Percentiles rank a stretch among this genome's conserved stretches.
These are phyloP conservation scores for Stephanodiscus triporus DNA, from an alignment of 108 stramenopile species.

Conservation along the genomic window DNA sequence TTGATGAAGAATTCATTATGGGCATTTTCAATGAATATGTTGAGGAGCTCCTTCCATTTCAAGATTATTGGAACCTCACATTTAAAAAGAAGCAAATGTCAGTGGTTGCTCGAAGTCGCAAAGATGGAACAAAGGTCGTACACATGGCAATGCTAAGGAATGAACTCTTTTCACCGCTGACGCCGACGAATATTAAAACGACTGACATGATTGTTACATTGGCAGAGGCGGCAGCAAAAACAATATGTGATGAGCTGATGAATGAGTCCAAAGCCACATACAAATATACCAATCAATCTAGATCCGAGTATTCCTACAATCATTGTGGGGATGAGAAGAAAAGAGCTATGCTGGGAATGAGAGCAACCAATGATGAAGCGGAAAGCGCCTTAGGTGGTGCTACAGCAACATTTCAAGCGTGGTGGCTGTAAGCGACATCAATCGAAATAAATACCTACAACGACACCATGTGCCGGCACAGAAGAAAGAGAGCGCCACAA, in stretches of 20 bases:
- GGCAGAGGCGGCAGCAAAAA: slow-evolving; percentile 1
- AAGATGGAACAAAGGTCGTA: slow-evolving; percentile 10
- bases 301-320: slow-evolving; percentile 2
- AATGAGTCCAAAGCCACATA: slow-evolving; percentile 31
- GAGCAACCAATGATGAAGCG: slow-evolving; percentile 30
- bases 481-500: no score
- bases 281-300: slow-evolving; percentile 5
- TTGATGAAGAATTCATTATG: slow-evolving; percentile 27
- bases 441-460: slow-evolving; percentile 7
- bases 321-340: neutral
- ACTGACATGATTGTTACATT: neutral
- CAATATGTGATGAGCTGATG: slow-evolving; percentile 4
- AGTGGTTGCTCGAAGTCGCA: neutral
- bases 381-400: slow-evolving; percentile 24
- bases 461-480: neutral
- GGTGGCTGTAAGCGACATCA: slow-evolving; percentile 8
- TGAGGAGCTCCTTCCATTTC: slow-evolving; percentile 11
- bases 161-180: slow-evolving; percentile 7
- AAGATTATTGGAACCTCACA: slow-evolving; percentile 1
- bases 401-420: slow-evolving; percentile 1
- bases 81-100: slow-evolving; percentile 15
- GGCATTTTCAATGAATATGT: slow-evolving; percentile 18
- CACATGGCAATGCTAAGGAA: neutral
- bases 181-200: slow-evolving; percentile 1
- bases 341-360: slow-evolving; percentile 9